A percentile compares a stretch with the other conserved stretches of the same genome.
Conservation (phyloP, 208 protist genomes). For the Vickermania spadyakhi region DNA sequence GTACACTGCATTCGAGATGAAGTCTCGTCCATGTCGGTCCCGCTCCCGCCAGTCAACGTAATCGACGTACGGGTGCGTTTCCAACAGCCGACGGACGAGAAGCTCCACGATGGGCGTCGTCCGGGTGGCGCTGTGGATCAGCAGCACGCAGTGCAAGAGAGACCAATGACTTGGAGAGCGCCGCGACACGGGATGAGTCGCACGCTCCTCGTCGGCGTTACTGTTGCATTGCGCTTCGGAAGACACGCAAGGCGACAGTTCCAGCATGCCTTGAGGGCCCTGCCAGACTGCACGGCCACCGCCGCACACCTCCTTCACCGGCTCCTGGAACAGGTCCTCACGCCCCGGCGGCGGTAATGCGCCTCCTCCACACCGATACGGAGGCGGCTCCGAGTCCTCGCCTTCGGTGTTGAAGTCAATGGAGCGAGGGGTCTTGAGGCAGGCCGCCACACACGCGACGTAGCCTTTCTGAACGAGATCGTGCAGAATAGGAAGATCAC, state of each 20-base stretch:
- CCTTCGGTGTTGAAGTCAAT: not conserved
- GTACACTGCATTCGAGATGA: not conserved
- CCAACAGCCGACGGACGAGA: not conserved
- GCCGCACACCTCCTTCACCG: too few relatives aligned
- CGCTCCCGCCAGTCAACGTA: not conserved
- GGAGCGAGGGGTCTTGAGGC: not conserved
- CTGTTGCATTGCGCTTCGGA: not conserved
- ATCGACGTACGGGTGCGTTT: not conserved
- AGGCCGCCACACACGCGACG: not conserved
- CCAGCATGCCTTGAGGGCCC: not conserved
- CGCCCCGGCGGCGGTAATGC: not conserved
- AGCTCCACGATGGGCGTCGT: not conserved
- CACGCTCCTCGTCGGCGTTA: not conserved
- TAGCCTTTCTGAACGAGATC: slow-evolving; percentile 1
- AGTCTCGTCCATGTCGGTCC: not conserved
- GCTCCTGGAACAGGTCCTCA: not conserved
- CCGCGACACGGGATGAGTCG: not conserved
- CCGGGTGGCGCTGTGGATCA: not conserved
- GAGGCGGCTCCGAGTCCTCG: not conserved
- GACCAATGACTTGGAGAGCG: not conserved
- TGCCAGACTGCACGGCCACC: too few relatives aligned
- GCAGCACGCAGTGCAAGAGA: not conserved
- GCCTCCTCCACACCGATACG: not conserved
- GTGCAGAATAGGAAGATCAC: not conserved
- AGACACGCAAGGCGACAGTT: not conserved